Percentiles rank a stretch among this genome's conserved stretches.
phyloP scores from a whole-genome alignment of 768 basidiomycete species.

The Russula sp. region DNA sequence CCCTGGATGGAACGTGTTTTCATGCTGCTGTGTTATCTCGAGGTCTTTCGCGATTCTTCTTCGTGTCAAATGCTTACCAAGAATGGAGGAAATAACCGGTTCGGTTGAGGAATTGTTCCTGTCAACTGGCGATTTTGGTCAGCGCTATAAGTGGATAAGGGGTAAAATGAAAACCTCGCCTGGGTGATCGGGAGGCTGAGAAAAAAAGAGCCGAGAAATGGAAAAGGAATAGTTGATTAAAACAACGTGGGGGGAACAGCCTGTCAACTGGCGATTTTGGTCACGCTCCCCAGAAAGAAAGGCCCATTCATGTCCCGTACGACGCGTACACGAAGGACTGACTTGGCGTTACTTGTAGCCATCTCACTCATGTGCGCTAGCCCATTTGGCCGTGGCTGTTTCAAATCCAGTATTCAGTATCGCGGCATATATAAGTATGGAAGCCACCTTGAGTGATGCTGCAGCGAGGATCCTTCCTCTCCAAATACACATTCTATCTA shows the following conservation, averaged over 20 bases:
- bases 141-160: conserved; percentile 24
- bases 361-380: neutral
- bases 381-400: neutral
- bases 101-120: neutral
- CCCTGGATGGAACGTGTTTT: neutral
- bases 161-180: conserved; percentile 23
- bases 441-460: too few species aligned
- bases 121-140: neutral
- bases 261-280: too few species aligned
- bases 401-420: neutral
- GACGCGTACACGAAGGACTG: neutral
- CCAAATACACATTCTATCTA: too few species aligned
- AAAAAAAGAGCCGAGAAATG: conserved; percentile 24
- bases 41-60: neutral
- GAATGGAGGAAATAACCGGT: conserved; percentile 11
- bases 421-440: too few species aligned
- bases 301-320: neutral
- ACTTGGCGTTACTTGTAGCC: neutral
- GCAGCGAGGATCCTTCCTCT: too few species aligned
- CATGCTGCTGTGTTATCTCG: neutral
- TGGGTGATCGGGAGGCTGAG: conserved; percentile 24
- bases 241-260: conserved; percentile 24
- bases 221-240: conserved; percentile 26
- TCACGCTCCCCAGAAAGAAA: neutral
- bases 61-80: neutral